These are phyloP conservation scores for Sarocladiaceae sp. DNA, from an alignment of 2,329 filamentous ascomycete genomes.

Conservation along the genomic window DNA sequence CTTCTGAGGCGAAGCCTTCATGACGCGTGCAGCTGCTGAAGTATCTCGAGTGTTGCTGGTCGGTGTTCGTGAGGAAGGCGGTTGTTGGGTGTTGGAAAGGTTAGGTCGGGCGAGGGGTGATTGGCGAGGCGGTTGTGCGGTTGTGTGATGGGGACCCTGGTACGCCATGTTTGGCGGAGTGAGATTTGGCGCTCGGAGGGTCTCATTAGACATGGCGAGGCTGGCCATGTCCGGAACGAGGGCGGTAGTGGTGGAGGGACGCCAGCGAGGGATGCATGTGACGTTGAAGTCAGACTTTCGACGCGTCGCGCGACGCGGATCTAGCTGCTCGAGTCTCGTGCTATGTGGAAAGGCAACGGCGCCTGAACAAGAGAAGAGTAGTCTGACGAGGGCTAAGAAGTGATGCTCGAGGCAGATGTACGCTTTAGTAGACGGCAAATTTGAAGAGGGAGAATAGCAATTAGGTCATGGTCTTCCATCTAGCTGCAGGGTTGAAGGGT, in stretches of 20 bases:
- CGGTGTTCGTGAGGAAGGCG: too few species aligned
- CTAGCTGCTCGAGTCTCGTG: too few species aligned
- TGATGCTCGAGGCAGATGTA: too few species aligned
- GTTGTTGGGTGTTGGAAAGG: conserved; percentile 17
- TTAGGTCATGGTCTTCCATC: too few species aligned
- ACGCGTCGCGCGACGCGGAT: conserved; percentile 21
- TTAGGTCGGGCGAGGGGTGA: conserved; percentile 28
- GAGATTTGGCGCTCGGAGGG: conserved; percentile 26
- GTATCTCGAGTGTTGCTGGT: conserved; percentile 10
- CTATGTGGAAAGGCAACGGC: too few species aligned
- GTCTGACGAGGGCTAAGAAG: too few species aligned
- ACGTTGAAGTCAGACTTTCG: conserved; percentile 21
- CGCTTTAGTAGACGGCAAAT: too few species aligned
- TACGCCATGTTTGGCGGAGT: conserved; percentile 36
- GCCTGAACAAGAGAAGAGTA: too few species aligned
- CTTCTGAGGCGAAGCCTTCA: too few species aligned
- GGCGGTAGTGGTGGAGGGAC: background rate
- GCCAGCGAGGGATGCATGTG: background rate
- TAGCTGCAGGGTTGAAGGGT: too few species aligned
- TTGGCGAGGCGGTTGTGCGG: conserved; percentile 16
- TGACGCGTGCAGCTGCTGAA: conserved; percentile 9
- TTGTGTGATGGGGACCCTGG: conserved; percentile 29
- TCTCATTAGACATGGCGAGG: conserved; percentile 13
- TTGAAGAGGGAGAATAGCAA: too few species aligned
- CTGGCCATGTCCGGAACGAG: conserved; percentile 17